phyloP scores from a whole-genome alignment of 257 asterid genomes.

The Fraxinus americana region DNA sequence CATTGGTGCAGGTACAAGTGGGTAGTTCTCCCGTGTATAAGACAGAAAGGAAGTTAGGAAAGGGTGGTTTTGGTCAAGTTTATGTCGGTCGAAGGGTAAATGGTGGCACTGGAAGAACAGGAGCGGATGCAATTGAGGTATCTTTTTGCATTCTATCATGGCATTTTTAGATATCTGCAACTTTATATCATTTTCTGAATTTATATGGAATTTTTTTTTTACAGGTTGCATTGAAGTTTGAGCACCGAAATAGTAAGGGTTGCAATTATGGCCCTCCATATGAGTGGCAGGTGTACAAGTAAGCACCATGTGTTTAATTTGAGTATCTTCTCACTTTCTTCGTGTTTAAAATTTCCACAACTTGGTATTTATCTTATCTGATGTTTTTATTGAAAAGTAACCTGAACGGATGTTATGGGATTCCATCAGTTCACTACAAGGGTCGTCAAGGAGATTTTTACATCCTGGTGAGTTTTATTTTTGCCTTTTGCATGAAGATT shows the following conservation, averaged over 20 bases:
- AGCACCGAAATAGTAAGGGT: constrained; percentile 85
- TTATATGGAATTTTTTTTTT: constrained; percentile 15
- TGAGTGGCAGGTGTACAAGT: constrained; percentile 96
- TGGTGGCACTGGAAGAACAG: constrained; percentile 82
- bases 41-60: constrained; percentile 85
- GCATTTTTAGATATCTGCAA: neutral
- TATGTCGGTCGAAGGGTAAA: constrained; percentile 81
- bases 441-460: constrained; percentile 85
- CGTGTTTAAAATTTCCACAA: constrained; percentile 12
- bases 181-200: constrained; percentile 5
- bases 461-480: constrained; percentile 61
- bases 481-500: neutral
- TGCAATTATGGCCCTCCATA: constrained; percentile 92
- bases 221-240: constrained; percentile 83
- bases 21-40: constrained; percentile 89
- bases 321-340: neutral
- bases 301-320: constrained; percentile 35
- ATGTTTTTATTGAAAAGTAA: constrained; percentile 38
- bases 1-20: constrained; percentile 80
- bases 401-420: constrained; percentile 58
- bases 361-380: constrained; percentile 19
- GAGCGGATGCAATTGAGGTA: constrained; percentile 95
- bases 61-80: constrained; percentile 97
- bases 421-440: constrained; percentile 65
- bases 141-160: constrained; percentile 17